Evolutionary conservation across 768 basidiomycete genomes (phyloP), one percentile per base, ranked within the genome.

Genomic region (Hemileccinum impolitum): DNA sequence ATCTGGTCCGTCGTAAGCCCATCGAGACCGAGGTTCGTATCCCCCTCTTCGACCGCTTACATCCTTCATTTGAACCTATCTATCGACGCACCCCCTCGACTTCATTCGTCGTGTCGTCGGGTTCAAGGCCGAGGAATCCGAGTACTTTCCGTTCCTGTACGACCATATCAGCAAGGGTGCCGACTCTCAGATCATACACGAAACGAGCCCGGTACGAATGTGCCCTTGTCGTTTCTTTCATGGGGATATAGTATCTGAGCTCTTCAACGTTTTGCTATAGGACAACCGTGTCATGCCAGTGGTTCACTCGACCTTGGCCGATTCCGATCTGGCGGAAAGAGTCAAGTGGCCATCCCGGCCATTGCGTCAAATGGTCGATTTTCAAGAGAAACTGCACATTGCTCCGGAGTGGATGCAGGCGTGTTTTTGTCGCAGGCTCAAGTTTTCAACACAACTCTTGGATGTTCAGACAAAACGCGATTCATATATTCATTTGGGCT

Each of bases 51-150:
- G 14, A 25, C 6, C 23, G 23, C 3, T 23, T 23, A 23, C 23
- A 23, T 23, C 6, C 23, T 3, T 23, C 23, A 23, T 23, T 23
- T 23, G 6, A 23, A 23, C 23, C 23, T 23, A 4, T 25, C 25
- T 36, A 19, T 39, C 39, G 8, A 44, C 54, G 75, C 80, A 79
- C 62, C 77, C 79, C 64, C 72, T 71, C 45, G 77, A 74, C 26
- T 81, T 81, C 70, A 79, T 79, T 3, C 63, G 66, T 26, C 70
- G 69, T 54, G 81, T 82, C 59, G 78, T 80, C 38, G 80, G 80
- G 6, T 79, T 70, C 69, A 77, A 76, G 51, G 38, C 67, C 10
- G 79, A 81, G 53, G 80, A 81, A 57, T 79, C 77, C 19, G 77
- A 81, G 38, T 12, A 30, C 28, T 74, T 71, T 52, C 68, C 54